phyloP scores from a whole-genome alignment of 2,329 filamentous ascomycete genomes.

The Fusarium camptoceras region DNA sequence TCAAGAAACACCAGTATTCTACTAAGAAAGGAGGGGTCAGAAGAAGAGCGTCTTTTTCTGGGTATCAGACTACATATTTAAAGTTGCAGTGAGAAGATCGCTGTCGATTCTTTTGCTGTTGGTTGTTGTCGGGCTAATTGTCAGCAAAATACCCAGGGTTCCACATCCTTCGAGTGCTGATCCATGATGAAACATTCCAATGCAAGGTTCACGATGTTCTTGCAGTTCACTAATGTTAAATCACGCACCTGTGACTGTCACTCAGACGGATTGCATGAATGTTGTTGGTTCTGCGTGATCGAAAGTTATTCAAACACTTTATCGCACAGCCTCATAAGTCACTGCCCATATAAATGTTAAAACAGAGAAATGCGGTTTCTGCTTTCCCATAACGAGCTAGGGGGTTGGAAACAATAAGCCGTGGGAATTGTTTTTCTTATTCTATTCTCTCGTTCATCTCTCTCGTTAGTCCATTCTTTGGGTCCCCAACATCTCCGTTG shows the following conservation, averaged over 20 bases:
- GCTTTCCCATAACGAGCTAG: background rate
- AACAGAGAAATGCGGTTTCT: background rate
- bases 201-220: background rate
- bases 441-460: conserved; percentile 5
- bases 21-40: background rate
- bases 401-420: background rate
- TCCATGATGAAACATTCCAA: conserved; percentile 15
- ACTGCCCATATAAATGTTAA: background rate
- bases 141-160: conserved; percentile 22
- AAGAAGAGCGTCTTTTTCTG: background rate
- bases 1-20: background rate
- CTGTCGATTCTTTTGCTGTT: background rate
- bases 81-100: background rate
- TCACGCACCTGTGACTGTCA: background rate
- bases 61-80: conserved; percentile 4
- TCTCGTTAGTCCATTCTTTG: conserved; percentile 19
- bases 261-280: background rate
- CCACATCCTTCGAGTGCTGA: conserved; percentile 5
- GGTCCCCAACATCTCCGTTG: background rate
- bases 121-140: conserved; percentile 11
- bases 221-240: conserved; percentile 1
- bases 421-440: background rate
- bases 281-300: background rate
- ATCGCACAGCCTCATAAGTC: background rate
- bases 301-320: background rate